A percentile compares a stretch with the other conserved stretches of the same genome.
These are phyloP conservation scores for Ustilago xerochloae DNA, from an alignment of 1,284 basidiomycete species.

Conservation along the genomic window DNA sequence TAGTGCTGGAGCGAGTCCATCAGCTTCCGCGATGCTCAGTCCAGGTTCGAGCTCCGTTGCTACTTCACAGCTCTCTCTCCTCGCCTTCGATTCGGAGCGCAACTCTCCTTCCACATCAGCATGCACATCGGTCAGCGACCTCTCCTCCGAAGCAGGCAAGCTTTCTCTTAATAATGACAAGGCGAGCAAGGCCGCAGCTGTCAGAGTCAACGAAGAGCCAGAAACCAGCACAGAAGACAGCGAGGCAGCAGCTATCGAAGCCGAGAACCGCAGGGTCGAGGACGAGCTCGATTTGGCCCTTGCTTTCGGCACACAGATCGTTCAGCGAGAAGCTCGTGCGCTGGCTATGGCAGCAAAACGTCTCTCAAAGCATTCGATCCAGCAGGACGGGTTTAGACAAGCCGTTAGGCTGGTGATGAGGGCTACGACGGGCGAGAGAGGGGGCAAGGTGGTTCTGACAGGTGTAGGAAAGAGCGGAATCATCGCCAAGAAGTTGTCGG, in stretches of 20 bases:
- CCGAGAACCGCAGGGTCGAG: constrained; percentile 34
- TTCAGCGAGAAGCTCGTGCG: constrained; percentile 48
- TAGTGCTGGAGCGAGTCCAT: constrained; percentile 33
- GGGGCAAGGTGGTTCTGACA: constrained; percentile 68
- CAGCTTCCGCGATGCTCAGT: constrained; percentile 25
- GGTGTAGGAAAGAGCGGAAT: constrained; percentile 69
- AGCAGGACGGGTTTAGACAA: constrained; percentile 44
- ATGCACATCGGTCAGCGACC: constrained; percentile 47
- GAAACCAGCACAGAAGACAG: constrained; percentile 24
- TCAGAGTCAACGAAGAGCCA: constrained; percentile 5
- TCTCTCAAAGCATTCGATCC: constrained; percentile 32
- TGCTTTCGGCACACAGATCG: constrained; percentile 35
- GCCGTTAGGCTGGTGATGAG: constrained; percentile 53
- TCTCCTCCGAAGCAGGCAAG: constrained; percentile 29
- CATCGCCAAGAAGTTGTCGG: constrained; percentile 62
- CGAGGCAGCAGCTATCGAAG: constrained; percentile 35
- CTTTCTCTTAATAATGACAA: constrained; percentile 13
- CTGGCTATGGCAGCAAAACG: constrained; percentile 44
- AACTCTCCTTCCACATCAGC: constrained; percentile 41
- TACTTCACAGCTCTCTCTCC: constrained; percentile 36
- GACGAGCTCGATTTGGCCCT: constrained; percentile 43
- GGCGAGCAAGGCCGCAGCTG: neutral
- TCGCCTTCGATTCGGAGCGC: constrained; percentile 20
- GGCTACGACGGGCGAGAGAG: constrained; percentile 41
- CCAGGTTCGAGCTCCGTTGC: constrained; percentile 32